Evolutionary conservation across 2,329 filamentous ascomycete species (phyloP).

Genomic region (Metarhizium album): DNA sequence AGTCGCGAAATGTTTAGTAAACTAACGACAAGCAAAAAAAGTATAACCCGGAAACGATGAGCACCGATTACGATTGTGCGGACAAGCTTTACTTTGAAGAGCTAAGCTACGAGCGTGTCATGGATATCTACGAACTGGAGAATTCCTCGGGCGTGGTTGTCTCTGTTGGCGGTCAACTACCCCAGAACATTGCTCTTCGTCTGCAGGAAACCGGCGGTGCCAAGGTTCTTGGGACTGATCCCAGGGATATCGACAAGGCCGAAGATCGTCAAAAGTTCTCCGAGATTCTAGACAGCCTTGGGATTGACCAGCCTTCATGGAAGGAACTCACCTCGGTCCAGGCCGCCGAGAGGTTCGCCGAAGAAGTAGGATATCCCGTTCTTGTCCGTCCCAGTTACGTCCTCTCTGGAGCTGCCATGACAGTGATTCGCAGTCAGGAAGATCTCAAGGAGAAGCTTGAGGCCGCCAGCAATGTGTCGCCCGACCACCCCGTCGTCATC

Average conservation of each 20-base stretch:
- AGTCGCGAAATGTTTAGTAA: no score
- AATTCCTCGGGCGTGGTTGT: slow-evolving; percentile 78
- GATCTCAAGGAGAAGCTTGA: slow-evolving; percentile 93
- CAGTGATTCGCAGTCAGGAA: slow-evolving; percentile 76
- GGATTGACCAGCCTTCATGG: slow-evolving; percentile 94
- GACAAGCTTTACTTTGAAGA: slow-evolving; percentile 97
- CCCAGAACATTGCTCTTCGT: slow-evolving; percentile 92
- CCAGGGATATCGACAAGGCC: slow-evolving; percentile 91
- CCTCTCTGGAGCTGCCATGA: slow-evolving; percentile 96
- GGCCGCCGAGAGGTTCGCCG: slow-evolving; percentile 79
- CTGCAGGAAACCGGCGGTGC: slow-evolving; percentile 86
- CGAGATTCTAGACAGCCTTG: slow-evolving; percentile 91
- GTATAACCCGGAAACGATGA: slow-evolving; percentile 74
- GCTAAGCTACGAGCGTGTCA: slow-evolving; percentile 89
- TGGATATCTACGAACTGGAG: slow-evolving; percentile 98
- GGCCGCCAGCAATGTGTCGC: slow-evolving; percentile 80
- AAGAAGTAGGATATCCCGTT: slow-evolving; percentile 82
- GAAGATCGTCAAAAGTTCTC: slow-evolving; percentile 99
- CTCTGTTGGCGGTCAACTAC: slow-evolving; percentile 89
- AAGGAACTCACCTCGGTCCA: slow-evolving; percentile 87
- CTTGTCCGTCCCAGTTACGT: slow-evolving; percentile 93
- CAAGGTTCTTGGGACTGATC: slow-evolving; percentile 85
- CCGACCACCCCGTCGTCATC: slow-evolving; percentile 96
- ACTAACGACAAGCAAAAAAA: no score
- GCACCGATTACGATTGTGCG: slow-evolving; percentile 78